A percentile compares a stretch with the other conserved stretches of the same genome.
Evolutionary conservation across 148 eudicot genomes (phyloP).

Genomic region (Fagopyrum tataricum): DNA sequence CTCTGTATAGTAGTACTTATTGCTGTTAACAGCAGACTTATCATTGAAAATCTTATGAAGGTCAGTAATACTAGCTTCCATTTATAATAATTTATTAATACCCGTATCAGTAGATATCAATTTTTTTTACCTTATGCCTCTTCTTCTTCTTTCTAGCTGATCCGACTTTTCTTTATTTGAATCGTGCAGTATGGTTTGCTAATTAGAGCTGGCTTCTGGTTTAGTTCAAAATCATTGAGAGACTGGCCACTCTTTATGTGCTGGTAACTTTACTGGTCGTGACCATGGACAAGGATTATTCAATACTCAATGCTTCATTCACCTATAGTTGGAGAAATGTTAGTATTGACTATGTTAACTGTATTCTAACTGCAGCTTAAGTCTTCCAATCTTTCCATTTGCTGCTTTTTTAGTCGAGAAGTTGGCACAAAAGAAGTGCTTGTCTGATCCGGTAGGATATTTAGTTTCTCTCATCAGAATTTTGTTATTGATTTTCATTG

Average conservation of each 20-base stretch:
- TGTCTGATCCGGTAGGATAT: conserved; percentile 63
- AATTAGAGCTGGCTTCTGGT: conserved; percentile 84
- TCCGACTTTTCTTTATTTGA: conserved; percentile 7
- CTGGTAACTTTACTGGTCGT: conserved; percentile 46
- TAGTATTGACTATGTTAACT: neutral
- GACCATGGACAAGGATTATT: neutral
- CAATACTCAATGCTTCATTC: neutral
- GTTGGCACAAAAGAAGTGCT: conserved; percentile 39
- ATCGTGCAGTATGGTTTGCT: conserved; percentile 84
- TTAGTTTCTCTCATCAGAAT: neutral
- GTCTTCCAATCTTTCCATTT: conserved; percentile 64
- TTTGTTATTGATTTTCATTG: neutral
- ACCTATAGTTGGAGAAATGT: neutral
- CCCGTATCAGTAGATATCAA: neutral
- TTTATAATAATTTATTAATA: conserved; percentile 2
- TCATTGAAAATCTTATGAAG: conserved; percentile 97
- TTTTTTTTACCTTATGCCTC: neutral
- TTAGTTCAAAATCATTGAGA: conserved; percentile 73
- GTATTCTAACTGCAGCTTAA: conserved; percentile 42
- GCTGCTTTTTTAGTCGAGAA: conserved; percentile 75
- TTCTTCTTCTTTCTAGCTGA: neutral
- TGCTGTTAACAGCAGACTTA: conserved; percentile 92
- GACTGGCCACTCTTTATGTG: conserved; percentile 99
- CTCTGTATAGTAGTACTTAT: conserved; percentile 94
- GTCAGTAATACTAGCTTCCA: conserved; percentile 20